phyloP scores from a whole-genome alignment of 768 basidiomycete genomes.

The Pluteus cervinus region DNA sequence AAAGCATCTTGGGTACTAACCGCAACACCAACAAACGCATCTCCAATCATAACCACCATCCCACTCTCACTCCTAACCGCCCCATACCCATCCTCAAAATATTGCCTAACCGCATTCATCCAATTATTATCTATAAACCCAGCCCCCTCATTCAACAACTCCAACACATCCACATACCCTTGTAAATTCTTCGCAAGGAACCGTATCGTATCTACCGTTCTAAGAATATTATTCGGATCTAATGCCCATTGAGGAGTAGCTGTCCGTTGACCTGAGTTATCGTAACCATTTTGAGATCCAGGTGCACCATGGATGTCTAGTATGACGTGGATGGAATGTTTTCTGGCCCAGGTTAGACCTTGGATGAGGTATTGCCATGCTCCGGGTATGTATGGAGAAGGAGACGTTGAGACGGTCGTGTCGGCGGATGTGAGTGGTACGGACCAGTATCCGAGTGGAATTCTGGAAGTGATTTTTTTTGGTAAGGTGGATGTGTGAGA shows the following conservation, averaged over 20 bases:
- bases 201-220: constrained; percentile 53
- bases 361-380: constrained; percentile 66
- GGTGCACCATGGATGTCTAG: constrained; percentile 75
- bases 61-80: constrained; percentile 44
- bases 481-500: neutral
- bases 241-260: constrained; percentile 49
- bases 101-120: constrained; percentile 40
- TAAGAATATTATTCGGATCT: constrained; percentile 39
- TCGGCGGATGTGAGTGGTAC: constrained; percentile 55
- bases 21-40: constrained; percentile 59
- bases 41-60: constrained; percentile 66
- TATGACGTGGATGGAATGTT: constrained; percentile 59
- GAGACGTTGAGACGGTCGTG: constrained; percentile 40
- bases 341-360: constrained; percentile 59
- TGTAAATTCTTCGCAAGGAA: constrained; percentile 50
- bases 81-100: constrained; percentile 55
- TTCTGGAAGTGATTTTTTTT: constrained; percentile 29
- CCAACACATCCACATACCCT: constrained; percentile 55
- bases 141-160: constrained; percentile 66
- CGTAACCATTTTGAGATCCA: constrained; percentile 61
- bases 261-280: constrained; percentile 69
- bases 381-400: constrained; percentile 51
- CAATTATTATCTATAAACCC: constrained; percentile 42
- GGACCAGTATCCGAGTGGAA: constrained; percentile 76
- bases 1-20: constrained; percentile 19